Conservation (phyloP, 306 rosid genomes). For the Pterocarpus macrocarpus region DNA sequence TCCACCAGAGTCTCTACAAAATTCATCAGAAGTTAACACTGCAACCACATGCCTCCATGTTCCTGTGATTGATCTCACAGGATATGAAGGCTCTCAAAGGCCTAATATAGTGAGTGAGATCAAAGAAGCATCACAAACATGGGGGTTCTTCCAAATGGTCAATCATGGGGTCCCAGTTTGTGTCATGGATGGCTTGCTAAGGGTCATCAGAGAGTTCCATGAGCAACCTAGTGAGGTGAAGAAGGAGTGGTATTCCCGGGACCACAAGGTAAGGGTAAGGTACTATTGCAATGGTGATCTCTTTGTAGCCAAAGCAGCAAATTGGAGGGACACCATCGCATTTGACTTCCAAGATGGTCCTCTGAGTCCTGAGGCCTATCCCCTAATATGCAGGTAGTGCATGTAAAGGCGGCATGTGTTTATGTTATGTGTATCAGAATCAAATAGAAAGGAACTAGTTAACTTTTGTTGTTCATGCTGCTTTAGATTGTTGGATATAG, state of each 20-base stretch:
- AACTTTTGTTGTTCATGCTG: neutral
- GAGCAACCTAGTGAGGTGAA: slow-evolving; percentile 72
- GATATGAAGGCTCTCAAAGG: slow-evolving; percentile 45
- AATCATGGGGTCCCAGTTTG: slow-evolving; percentile 72
- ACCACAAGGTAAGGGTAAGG: slow-evolving; percentile 56
- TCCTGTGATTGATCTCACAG: slow-evolving; percentile 72
- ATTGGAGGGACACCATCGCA: slow-evolving; percentile 82
- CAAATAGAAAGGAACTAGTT: neutral
- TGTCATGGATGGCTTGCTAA: slow-evolving; percentile 62
- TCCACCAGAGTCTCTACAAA: slow-evolving; percentile 50
- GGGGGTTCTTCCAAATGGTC: slow-evolving; percentile 85
- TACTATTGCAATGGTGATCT: slow-evolving; percentile 79
- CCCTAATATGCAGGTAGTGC: slow-evolving; percentile 68
- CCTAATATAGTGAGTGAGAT: slow-evolving; percentile 54
- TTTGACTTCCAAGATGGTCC: slow-evolving; percentile 78
- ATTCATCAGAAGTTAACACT: neutral
- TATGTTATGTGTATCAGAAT: neutral
- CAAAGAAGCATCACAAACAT: slow-evolving; percentile 65
- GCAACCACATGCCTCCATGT: slow-evolving; percentile 41
- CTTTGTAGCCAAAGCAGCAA: slow-evolving; percentile 69
- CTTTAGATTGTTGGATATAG: neutral
- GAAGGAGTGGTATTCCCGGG: slow-evolving; percentile 80
- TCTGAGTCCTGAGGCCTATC: slow-evolving; percentile 57
- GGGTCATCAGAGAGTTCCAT: slow-evolving; percentile 61
- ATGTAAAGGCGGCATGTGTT: neutral